These are phyloP conservation scores for Melastoma malabathricum DNA, from an alignment of 345 rosid species.

Conservation along the genomic window DNA sequence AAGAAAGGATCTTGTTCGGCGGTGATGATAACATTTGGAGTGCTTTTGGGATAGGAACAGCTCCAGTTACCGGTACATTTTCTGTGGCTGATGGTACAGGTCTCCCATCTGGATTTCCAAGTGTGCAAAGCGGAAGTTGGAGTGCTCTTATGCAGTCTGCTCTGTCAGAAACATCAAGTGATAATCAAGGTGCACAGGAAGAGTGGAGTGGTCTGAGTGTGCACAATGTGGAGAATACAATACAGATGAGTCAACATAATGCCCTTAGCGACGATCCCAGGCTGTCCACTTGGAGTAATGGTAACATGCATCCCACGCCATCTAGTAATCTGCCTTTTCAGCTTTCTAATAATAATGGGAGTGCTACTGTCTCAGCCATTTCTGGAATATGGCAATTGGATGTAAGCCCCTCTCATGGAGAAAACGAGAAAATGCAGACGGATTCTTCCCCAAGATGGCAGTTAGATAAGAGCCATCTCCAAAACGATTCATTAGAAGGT, in stretches of 20 bases:
- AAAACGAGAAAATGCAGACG: constrained; percentile 23
- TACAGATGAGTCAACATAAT: too few species aligned
- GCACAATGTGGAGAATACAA: constrained; percentile 6
- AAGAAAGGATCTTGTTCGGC: constrained; percentile 79
- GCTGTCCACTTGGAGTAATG: constrained; percentile 21
- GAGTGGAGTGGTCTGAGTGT: constrained; percentile 38
- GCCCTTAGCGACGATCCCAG: too few species aligned
- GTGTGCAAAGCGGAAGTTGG: constrained; percentile 92
- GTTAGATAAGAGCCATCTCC: constrained; percentile 26
- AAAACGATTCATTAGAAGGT: constrained; percentile 32
- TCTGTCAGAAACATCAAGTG: constrained; percentile 72
- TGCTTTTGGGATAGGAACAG: constrained; percentile 45
- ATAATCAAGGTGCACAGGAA: constrained; percentile 39
- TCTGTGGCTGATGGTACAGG: constrained; percentile 32
- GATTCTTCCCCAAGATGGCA: constrained; percentile 27
- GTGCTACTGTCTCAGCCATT: constrained; percentile 11
- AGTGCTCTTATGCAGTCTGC: constrained; percentile 99
- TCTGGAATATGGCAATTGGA: constrained; percentile 21
- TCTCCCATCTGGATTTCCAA: constrained; percentile 36
- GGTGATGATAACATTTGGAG: constrained; percentile 83
- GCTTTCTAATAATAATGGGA: constrained; percentile 12
- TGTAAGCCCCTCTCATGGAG: constrained; percentile 20
- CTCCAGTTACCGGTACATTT: constrained; percentile 32
- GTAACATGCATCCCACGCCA: constrained; percentile 17
- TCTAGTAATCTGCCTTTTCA: constrained; percentile 14